These are phyloP conservation scores for Pezicula carpinea DNA, from an alignment of 2,329 filamentous ascomycete genomes.

Conservation along the genomic window DNA sequence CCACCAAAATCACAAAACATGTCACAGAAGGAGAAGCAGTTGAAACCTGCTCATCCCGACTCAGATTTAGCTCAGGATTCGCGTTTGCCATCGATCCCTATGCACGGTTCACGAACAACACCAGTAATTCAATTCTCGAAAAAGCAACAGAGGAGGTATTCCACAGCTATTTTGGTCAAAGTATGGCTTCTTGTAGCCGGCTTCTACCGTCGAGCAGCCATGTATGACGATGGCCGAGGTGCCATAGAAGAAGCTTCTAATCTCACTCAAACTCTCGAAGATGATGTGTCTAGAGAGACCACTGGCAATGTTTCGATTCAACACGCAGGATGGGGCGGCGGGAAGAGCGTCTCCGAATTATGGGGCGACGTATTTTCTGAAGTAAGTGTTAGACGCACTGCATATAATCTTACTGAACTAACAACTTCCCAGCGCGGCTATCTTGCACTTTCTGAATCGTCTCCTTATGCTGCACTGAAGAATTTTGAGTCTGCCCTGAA, in stretches of 20 bases:
- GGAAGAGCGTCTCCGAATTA: slow-evolving; percentile 76
- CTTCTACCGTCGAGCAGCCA: slow-evolving; percentile 77
- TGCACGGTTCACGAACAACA: slow-evolving; percentile 15
- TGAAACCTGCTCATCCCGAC: slow-evolving; percentile 11
- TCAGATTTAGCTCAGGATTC: slow-evolving; percentile 12
- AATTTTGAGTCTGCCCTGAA: slow-evolving; percentile 80
- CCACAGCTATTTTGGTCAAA: slow-evolving; percentile 57
- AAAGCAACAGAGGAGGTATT: slow-evolving; percentile 45
- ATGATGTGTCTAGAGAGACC: slow-evolving; percentile 56
- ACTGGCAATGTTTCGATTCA: slow-evolving; percentile 59
- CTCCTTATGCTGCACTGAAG: slow-evolving; percentile 63
- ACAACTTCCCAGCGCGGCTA: slow-evolving; percentile 27
- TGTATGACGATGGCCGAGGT: slow-evolving; percentile 74
- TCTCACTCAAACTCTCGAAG: slow-evolving; percentile 67
- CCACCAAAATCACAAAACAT: slow-evolving; percentile 23
- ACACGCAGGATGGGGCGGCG: slow-evolving; percentile 69
- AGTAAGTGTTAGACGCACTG: slow-evolving; percentile 44
- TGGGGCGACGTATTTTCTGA: slow-evolving; percentile 82
- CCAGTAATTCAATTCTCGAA: slow-evolving; percentile 42
- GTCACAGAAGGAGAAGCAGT: slow-evolving; percentile 17
- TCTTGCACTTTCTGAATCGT: slow-evolving; percentile 21
- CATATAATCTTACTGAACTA: slow-evolving; percentile 17
- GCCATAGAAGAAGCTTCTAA: slow-evolving; percentile 79
- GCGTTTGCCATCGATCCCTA: slow-evolving; percentile 10
- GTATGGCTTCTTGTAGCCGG: slow-evolving; percentile 90